Conservation (phyloP, 1,284 basidiomycete species). For the Ustilago nuda region DNA sequence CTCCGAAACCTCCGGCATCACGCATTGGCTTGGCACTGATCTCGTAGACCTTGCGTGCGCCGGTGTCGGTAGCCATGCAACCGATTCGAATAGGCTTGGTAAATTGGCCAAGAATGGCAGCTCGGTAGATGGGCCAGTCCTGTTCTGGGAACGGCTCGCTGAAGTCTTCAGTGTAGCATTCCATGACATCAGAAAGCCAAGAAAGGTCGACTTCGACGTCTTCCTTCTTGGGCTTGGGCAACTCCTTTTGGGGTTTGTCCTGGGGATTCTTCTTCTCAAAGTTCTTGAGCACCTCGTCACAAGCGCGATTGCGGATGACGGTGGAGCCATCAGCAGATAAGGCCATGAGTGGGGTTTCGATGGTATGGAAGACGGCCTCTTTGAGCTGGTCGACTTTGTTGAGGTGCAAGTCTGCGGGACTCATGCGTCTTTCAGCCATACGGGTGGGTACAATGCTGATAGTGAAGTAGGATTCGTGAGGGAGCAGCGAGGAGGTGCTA, state of each 20-base stretch:
- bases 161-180: slow-evolving; percentile 61
- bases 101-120: slow-evolving; percentile 54
- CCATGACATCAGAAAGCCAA: slow-evolving; percentile 61
- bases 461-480: slow-evolving; percentile 62
- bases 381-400: slow-evolving; percentile 52
- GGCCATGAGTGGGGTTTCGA: slow-evolving; percentile 58
- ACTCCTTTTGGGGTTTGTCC: slow-evolving; percentile 32
- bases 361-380: slow-evolving; percentile 52
- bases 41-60: slow-evolving; percentile 44
- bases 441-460: slow-evolving; percentile 53
- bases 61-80: slow-evolving; percentile 46
- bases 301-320: slow-evolving; percentile 58
- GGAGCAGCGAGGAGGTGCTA: slow-evolving; percentile 19
- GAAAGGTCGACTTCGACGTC: slow-evolving; percentile 49
- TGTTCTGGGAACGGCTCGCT: slow-evolving; percentile 50
- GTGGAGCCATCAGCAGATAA: slow-evolving; percentile 57
- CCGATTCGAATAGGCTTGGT: slow-evolving; percentile 52
- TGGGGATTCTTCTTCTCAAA: slow-evolving; percentile 52
- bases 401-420: slow-evolving; percentile 41
- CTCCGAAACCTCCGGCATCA: slow-evolving; percentile 56
- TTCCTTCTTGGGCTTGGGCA: slow-evolving; percentile 28
- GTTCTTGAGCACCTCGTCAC: slow-evolving; percentile 56
- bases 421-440: slow-evolving; percentile 49
- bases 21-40: slow-evolving; percentile 60
- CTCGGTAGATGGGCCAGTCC: slow-evolving; percentile 62